Conservation (phyloP, 2,329 filamentous ascomycete genomes). For the Eurotiales sp. region DNA sequence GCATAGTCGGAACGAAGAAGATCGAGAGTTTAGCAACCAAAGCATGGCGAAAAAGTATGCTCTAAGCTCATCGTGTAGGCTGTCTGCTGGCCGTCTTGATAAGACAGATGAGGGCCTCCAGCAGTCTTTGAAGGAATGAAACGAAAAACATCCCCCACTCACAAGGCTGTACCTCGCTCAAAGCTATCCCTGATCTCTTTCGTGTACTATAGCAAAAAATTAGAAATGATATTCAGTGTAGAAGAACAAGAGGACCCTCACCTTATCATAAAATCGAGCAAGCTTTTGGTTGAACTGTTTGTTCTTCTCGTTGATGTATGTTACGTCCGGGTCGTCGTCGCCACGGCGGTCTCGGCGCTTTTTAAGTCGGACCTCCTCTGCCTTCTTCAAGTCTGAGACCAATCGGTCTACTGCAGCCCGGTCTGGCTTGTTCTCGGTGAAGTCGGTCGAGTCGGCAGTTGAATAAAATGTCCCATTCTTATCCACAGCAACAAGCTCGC, state of each 20-base stretch:
- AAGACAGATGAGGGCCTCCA: neutral
- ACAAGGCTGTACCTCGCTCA: constrained; percentile 79
- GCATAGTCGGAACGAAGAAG: constrained; percentile 71
- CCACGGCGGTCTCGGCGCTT: constrained; percentile 78
- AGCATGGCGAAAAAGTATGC: constrained; percentile 87
- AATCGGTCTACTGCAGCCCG: constrained; percentile 83
- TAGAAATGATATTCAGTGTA: neutral
- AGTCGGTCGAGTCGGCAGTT: constrained; percentile 75
- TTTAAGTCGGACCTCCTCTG: constrained; percentile 81
- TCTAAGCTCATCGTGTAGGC: constrained; percentile 47
- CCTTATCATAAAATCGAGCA: constrained; percentile 91
- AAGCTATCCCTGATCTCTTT: constrained; percentile 96
- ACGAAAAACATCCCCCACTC: constrained; percentile 47
- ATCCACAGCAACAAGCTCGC: constrained; percentile 91
- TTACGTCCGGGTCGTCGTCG: constrained; percentile 86
- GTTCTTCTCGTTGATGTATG: constrained; percentile 99
- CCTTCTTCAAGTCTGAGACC: constrained; percentile 80
- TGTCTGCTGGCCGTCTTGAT: neutral
- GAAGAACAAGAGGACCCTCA: constrained; percentile 27
- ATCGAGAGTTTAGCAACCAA: constrained; percentile 78
- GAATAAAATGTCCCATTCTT: constrained; percentile 88
- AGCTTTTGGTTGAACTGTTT: constrained; percentile 99
- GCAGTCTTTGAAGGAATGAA: neutral
- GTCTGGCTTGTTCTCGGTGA: constrained; percentile 80
- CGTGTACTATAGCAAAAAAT: constrained; percentile 64